Conservation (phyloP, 106 monocot species). For the Dendrobium huoshanense region DNA sequence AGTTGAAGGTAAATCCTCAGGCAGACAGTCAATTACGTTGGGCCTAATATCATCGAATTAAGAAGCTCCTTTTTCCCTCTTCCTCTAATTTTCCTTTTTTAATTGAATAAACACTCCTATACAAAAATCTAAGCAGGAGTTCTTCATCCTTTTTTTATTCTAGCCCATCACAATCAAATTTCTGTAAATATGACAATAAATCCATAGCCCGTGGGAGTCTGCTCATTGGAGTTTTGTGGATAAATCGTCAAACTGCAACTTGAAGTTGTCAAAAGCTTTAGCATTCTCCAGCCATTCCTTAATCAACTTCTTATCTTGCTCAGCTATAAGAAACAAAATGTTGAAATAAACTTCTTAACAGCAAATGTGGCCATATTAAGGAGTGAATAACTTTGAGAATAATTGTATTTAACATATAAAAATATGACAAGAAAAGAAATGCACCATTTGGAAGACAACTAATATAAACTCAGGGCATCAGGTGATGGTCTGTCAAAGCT, state of each 20-base stretch:
- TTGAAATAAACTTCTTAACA: constrained; percentile 17
- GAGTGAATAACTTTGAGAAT: too few relatives aligned
- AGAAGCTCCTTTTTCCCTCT: too few relatives aligned
- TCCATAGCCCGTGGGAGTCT: not conserved
- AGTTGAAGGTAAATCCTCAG: too few relatives aligned
- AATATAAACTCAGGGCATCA: constrained; percentile 67
- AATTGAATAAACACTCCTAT: not conserved
- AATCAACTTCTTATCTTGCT: too few relatives aligned
- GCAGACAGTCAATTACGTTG: too few relatives aligned
- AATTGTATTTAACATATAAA: too few relatives aligned
- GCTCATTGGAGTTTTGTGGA: constrained; percentile 58
- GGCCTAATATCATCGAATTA: too few relatives aligned
- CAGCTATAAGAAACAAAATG: constrained; percentile 27
- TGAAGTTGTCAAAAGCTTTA: constrained; percentile 62
- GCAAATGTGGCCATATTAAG: constrained; percentile 33
- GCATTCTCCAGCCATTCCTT: constrained; percentile 53
- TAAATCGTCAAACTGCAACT: constrained; percentile 37
- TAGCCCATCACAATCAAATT: not conserved
- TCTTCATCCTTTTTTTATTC: not conserved
- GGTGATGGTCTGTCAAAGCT: too few relatives aligned
- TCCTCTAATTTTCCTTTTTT: too few relatives aligned
- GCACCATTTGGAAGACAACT: constrained; percentile 42
- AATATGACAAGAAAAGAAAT: too few relatives aligned
- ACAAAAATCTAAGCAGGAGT: not conserved
- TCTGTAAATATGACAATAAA: not conserved